Percentiles rank a stretch among this genome's conserved stretches.
phyloP scores from a whole-genome alignment of 768 basidiomycete genomes.

The Gyrodon lividus region DNA sequence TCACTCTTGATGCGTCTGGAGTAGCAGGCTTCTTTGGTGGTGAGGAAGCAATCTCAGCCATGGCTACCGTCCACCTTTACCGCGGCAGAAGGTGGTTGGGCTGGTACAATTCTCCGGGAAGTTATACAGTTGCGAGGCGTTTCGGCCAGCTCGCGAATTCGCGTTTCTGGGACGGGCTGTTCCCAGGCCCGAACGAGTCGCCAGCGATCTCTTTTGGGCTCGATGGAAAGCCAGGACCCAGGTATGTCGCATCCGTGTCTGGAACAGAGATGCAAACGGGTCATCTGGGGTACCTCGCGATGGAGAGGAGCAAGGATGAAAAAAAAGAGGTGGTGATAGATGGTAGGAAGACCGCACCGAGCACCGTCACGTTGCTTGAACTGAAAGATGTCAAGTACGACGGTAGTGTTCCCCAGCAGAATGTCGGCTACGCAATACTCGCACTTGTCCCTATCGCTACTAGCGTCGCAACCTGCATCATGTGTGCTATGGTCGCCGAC shows the following conservation, averaged over 20 bases:
- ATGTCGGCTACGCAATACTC: constrained; percentile 10
- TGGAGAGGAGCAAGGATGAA: constrained; percentile 14
- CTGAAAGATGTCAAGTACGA: constrained; percentile 23
- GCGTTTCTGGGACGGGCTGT: constrained; percentile 32
- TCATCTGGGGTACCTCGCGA: constrained; percentile 30
- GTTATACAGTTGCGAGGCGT: constrained; percentile 32
- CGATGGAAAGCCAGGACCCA: constrained; percentile 28
- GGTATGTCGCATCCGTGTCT: constrained; percentile 25
- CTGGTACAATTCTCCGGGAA: constrained; percentile 39
- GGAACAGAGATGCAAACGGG: constrained; percentile 30
- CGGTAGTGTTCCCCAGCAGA: constrained; percentile 3
- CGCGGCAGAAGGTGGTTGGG: constrained; percentile 33
- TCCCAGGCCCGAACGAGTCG: constrained; percentile 27
- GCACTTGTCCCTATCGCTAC: constrained; percentile 22
- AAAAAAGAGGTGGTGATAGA: background rate
- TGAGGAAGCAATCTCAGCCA: constrained; percentile 37
- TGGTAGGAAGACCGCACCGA: constrained; percentile 19
- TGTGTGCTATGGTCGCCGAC: constrained; percentile 27
- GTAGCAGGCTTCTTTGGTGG: constrained; percentile 38
- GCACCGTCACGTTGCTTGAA: constrained; percentile 21
- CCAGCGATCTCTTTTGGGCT: constrained; percentile 31
- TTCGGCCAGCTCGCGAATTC: constrained; percentile 31
- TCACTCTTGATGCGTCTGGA: constrained; percentile 30
- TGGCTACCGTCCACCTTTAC: constrained; percentile 35
- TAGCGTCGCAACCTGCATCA: constrained; percentile 23